Evolutionary conservation across 2,329 filamentous ascomycete species (phyloP).

Genomic region (Volutella citrinella): DNA sequence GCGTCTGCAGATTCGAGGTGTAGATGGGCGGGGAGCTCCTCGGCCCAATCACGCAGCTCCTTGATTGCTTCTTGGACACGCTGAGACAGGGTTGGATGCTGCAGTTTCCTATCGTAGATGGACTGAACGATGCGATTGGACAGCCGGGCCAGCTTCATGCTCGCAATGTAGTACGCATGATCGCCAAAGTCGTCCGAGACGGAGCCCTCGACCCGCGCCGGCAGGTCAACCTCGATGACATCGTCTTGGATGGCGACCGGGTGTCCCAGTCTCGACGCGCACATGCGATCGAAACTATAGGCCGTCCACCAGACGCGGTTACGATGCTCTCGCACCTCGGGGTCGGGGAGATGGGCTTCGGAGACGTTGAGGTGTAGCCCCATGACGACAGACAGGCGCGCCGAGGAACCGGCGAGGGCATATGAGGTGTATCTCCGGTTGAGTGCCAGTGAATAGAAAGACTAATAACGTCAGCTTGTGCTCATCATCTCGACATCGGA

Average conservation of each 20-base stretch:
- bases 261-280: slow-evolving; percentile 44
- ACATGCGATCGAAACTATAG: slow-evolving; percentile 41
- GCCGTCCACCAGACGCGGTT: slow-evolving; percentile 39
- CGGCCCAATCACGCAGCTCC: slow-evolving; percentile 22
- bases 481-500: not conserved
- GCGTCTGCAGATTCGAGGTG: slow-evolving; percentile 17
- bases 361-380: slow-evolving; percentile 36
- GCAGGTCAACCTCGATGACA: slow-evolving; percentile 42
- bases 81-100: slow-evolving; percentile 19
- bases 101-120: slow-evolving; percentile 24
- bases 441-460: slow-evolving; percentile 37
- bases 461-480: too few species aligned
- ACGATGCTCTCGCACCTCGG: slow-evolving; percentile 31
- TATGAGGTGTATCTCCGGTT: slow-evolving; percentile 41
- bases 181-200: slow-evolving; percentile 25
- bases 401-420: slow-evolving; percentile 37
- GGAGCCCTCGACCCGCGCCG: slow-evolving; percentile 24
- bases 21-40: slow-evolving; percentile 21
- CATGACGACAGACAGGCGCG: slow-evolving; percentile 38
- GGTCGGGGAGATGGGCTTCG: slow-evolving; percentile 33
- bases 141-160: slow-evolving; percentile 33
- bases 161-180: slow-evolving; percentile 26
- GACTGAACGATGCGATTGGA: slow-evolving; percentile 20
- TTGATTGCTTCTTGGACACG: slow-evolving; percentile 24
- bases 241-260: slow-evolving; percentile 44